phyloP scores from a whole-genome alignment of 257 asterid species.

The Solanum chiquidenum region DNA sequence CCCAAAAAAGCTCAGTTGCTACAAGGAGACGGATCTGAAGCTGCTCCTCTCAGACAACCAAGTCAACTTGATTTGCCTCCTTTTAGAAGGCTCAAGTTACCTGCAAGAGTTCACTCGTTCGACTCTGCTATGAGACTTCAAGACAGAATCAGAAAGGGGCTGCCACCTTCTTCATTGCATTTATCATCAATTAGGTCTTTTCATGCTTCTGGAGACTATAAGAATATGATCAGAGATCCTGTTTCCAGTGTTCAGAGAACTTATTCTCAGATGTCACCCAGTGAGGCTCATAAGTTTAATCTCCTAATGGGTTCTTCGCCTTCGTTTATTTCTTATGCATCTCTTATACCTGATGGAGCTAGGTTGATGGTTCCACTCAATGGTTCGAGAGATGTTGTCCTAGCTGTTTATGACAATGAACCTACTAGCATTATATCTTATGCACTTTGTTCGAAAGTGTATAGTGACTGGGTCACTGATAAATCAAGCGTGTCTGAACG shows the following conservation, averaged over 20 bases:
- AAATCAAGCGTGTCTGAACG: conserved; percentile 24
- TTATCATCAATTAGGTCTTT: conserved; percentile 53
- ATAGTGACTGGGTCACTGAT: conserved; percentile 45
- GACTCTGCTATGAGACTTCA: conserved; percentile 79
- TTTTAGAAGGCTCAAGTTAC: conserved; percentile 28
- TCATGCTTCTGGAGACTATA: conserved; percentile 85
- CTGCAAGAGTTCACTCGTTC: conserved; percentile 70
- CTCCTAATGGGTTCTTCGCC: conserved; percentile 22
- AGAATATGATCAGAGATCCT: conserved; percentile 81
- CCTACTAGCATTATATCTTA: conserved; percentile 83
- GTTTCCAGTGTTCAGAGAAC: conserved; percentile 38
- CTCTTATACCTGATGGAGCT: conserved; percentile 71
- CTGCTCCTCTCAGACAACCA: conserved; percentile 8
- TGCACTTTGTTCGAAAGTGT: conserved; percentile 58
- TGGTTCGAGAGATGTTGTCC: conserved; percentile 30
- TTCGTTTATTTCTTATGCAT: conserved; percentile 37
- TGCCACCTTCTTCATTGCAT: conserved; percentile 57
- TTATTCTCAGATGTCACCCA: conserved; percentile 37
- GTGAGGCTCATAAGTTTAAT: conserved; percentile 42
- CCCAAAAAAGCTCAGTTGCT: conserved; percentile 12
- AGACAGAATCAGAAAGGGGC: conserved; percentile 60
- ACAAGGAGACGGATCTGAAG: conserved; percentile 22
- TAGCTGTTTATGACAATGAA: conserved; percentile 72
- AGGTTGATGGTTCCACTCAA: conserved; percentile 52
- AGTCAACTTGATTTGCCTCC: conserved; percentile 24